Evolutionary conservation across 768 basidiomycete species (phyloP).

Genomic region (Termitomyces sp.): DNA sequence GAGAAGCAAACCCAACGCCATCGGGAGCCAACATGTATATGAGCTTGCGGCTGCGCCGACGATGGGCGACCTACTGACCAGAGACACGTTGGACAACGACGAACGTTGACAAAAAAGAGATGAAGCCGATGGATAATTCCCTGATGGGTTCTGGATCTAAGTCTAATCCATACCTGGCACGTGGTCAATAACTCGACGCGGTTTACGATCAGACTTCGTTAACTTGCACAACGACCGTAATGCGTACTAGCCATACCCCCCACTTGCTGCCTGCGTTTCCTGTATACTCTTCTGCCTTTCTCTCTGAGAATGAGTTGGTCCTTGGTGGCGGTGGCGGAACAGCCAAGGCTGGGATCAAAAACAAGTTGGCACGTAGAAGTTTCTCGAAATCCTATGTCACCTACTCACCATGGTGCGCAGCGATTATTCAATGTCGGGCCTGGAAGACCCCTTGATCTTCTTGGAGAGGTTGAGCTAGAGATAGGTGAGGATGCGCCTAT

Average conservation of each 20-base stretch:
- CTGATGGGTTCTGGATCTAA: background rate
- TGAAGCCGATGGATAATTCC: too few species aligned
- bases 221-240: conserved; percentile 23
- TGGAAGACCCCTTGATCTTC: conserved; percentile 47
- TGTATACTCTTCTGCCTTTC: conserved; percentile 82
- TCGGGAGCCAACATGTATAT: conserved; percentile 3
- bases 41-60: background rate
- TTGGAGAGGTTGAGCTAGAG: conserved; percentile 73
- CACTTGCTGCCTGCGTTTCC: conserved; percentile 84
- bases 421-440: conserved; percentile 62
- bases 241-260: conserved; percentile 77
- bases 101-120: conserved; percentile 1
- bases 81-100: background rate
- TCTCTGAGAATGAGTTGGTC: conserved; percentile 65
- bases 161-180: conserved; percentile 4
- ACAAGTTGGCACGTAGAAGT: conserved; percentile 70
- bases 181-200: conserved; percentile 8
- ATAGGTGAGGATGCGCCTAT: conserved; percentile 92
- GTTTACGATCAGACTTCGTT: background rate
- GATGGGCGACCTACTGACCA: background rate
- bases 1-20: background rate
- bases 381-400: background rate
- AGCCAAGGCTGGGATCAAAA: conserved; percentile 86
- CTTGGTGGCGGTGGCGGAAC: conserved; percentile 91
- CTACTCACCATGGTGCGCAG: conserved; percentile 31